Conservation (phyloP, 257 asterid genomes). For the Nicotiana benthamiana region DNA sequence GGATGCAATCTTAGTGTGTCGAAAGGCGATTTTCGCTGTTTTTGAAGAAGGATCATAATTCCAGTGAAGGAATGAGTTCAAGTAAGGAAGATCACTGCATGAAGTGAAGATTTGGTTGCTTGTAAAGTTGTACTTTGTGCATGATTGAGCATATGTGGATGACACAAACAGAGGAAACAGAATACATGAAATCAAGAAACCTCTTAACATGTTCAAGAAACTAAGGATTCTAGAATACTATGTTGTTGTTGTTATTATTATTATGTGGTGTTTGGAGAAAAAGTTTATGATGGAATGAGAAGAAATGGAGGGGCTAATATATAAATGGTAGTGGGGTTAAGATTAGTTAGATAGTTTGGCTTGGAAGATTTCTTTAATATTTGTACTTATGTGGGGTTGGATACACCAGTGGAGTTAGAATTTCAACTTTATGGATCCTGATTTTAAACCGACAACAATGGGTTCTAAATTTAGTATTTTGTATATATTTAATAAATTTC, state of each 20-base stretch:
- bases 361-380: constrained; percentile 17
- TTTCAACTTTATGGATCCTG: no score
- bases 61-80: constrained; percentile 86
- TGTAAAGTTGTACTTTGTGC: constrained; percentile 47
- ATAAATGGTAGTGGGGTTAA: constrained; percentile 36
- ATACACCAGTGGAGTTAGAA: no score
- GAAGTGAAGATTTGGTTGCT: constrained; percentile 45
- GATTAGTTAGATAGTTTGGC: constrained; percentile 62
- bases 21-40: constrained; percentile 49
- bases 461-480: no score
- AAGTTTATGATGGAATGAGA: not conserved
- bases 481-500: no score
- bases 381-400: not conserved
- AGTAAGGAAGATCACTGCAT: constrained; percentile 60
- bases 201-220: constrained; percentile 12
- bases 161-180: constrained; percentile 22
- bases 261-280: not conserved
- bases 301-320: not conserved
- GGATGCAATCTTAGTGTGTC: constrained; percentile 35
- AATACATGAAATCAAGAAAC: constrained; percentile 15
- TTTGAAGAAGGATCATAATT: constrained; percentile 39
- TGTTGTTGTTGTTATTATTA: not conserved
- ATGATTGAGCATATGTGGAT: constrained; percentile 50
- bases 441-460: no score
- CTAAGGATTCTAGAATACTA: not conserved